These are phyloP conservation scores for Ogataea wickerhamii DNA, from an alignment of 805 yeast genomes.

Conservation along the genomic window DNA sequence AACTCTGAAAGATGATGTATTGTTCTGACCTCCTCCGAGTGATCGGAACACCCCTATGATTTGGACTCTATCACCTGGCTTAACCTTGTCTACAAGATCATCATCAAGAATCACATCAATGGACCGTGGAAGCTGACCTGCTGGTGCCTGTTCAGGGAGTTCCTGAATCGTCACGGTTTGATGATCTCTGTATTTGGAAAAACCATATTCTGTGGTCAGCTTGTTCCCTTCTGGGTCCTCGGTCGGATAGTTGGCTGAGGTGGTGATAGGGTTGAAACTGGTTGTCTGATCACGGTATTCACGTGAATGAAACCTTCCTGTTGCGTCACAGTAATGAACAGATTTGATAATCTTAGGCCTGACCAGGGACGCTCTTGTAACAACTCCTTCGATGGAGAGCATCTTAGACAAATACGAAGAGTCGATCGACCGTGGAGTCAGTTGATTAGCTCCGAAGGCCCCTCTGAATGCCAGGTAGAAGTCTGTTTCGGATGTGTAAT, in stretches of 20 bases:
- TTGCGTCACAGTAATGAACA: slow-evolving; percentile 86
- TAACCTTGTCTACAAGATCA: slow-evolving; percentile 85
- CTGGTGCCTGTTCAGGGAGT: slow-evolving; percentile 97
- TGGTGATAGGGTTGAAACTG: slow-evolving; percentile 76
- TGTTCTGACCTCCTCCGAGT: slow-evolving; percentile 68
- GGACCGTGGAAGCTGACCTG: slow-evolving; percentile 94
- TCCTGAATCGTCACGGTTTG: slow-evolving; percentile 93
- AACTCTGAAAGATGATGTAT: slow-evolving; percentile 69
- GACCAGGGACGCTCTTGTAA: slow-evolving; percentile 87
- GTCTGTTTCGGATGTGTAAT: slow-evolving; percentile 56
- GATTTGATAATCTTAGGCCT: slow-evolving; percentile 89
- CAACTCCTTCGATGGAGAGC: slow-evolving; percentile 91
- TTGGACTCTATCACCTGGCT: slow-evolving; percentile 96
- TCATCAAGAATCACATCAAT: slow-evolving; percentile 92
- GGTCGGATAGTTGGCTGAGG: slow-evolving; percentile 86
- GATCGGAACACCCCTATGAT: slow-evolving; percentile 92
- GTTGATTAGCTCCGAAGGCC: slow-evolving; percentile 82
- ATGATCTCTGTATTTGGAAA: slow-evolving; percentile 87
- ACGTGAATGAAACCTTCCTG: slow-evolving; percentile 82
- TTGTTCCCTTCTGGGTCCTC: slow-evolving; percentile 91
- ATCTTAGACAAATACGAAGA: slow-evolving; percentile 74
- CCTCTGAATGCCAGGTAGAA: slow-evolving; percentile 83
- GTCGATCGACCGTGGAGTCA: slow-evolving; percentile 83
- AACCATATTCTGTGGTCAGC: slow-evolving; percentile 87
- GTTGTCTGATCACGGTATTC: slow-evolving; percentile 93